These are phyloP conservation scores for Athelia psychrophila DNA, from an alignment of 1,284 basidiomycete genomes.

Conservation along the genomic window DNA sequence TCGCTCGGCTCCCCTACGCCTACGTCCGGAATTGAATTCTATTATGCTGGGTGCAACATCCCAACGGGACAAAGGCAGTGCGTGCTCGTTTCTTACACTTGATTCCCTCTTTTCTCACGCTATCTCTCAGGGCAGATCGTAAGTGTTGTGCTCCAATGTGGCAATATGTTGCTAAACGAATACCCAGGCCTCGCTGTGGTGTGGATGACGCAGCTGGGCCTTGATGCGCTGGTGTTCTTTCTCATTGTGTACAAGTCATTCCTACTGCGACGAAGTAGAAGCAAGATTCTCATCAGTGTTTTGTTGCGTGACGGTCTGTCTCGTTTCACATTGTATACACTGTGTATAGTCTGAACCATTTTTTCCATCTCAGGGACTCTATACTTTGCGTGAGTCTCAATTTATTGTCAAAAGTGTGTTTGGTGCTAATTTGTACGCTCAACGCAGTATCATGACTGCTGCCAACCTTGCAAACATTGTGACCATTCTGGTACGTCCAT, in stretches of 20 bases:
- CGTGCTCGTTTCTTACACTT: no score
- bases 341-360: background rate
- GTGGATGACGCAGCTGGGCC: constrained; percentile 36
- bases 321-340: background rate
- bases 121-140: background rate
- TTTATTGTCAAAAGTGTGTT: background rate
- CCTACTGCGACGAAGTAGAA: constrained; percentile 17
- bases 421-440: background rate
- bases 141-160: background rate
- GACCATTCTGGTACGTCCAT: constrained; percentile 25
- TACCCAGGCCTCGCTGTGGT: constrained; percentile 28
- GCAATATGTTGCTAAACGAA: background rate
- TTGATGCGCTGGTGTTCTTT: constrained; percentile 36
- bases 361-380: constrained; percentile 24
- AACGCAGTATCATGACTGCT: constrained; percentile 30
- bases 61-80: no score
- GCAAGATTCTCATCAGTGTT: constrained; percentile 24
- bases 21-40: no score
- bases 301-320: constrained; percentile 36
- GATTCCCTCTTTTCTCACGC: no score
- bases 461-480: constrained; percentile 33
- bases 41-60: no score
- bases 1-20: no score
- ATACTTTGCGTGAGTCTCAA: constrained; percentile 29
- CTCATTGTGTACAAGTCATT: constrained; percentile 42